These are phyloP conservation scores for Rachicladosporium sp. DNA, from an alignment of 2,329 filamentous ascomycete genomes.

Conservation along the genomic window DNA sequence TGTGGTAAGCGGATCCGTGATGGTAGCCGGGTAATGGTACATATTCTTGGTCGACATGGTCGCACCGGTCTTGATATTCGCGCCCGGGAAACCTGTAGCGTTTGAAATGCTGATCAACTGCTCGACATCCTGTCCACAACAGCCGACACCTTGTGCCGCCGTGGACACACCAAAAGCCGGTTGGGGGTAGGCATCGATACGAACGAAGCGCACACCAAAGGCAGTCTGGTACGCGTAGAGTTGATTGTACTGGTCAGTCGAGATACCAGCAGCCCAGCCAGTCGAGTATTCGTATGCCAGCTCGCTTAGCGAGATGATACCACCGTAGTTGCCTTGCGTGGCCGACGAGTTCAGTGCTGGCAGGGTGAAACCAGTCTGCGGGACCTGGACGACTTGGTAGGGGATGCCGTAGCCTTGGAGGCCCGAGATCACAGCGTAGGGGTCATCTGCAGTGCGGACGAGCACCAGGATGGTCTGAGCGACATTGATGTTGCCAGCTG, in stretches of 20 bases:
- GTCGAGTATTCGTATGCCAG: conserved; percentile 42
- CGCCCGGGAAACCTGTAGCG: conserved; percentile 39
- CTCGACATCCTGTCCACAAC: conserved; percentile 38
- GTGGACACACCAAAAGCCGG: conserved; percentile 33
- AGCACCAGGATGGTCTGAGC: conserved; percentile 4
- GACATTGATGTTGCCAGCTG: conserved; percentile 1
- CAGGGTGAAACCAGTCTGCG: conserved; percentile 38
- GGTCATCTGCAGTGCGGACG: conserved; percentile 31
- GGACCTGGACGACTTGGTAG: conserved; percentile 43
- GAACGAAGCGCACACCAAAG: conserved; percentile 50
- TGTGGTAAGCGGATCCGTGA: conserved; percentile 41
- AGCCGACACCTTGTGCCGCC: conserved; percentile 32
- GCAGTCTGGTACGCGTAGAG: conserved; percentile 46
- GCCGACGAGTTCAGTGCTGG: conserved; percentile 40
- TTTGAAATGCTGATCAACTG: conserved; percentile 44
- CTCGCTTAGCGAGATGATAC: conserved; percentile 43
- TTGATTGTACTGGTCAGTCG: conserved; percentile 42
- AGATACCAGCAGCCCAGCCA: conserved; percentile 41
- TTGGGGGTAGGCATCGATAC: conserved; percentile 45
- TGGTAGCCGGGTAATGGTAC: conserved; percentile 47
- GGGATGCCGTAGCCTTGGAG: conserved; percentile 51
- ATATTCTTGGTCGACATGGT: conserved; percentile 40
- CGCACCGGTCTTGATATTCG: conserved; percentile 40
- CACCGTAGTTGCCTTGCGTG: conserved; percentile 44
- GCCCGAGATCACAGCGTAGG: conserved; percentile 38